A percentile compares a stretch with the other conserved stretches of the same genome.
Conservation (phyloP, 345 rosid species). For the Syzygium oleosum region DNA sequence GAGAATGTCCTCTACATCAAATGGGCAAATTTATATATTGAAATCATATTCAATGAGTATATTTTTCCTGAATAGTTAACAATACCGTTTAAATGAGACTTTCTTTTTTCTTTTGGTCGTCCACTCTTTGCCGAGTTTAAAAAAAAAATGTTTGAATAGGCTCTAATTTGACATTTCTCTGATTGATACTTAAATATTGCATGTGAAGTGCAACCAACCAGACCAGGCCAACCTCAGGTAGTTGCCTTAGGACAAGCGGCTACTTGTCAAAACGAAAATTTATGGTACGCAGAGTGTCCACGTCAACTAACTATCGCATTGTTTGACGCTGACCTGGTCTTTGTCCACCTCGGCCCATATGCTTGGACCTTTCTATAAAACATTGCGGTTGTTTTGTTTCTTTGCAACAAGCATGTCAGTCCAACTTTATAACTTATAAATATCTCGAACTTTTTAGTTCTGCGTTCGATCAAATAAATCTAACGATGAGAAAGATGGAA, state of each 20-base stretch:
- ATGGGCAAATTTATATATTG: no score
- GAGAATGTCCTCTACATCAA: no score
- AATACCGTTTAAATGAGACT: neutral
- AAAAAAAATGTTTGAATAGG: no score
- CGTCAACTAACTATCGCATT: neutral
- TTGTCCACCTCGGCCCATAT: neutral
- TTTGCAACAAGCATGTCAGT: no score
- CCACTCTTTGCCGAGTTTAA: neutral
- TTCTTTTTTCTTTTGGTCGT: neutral
- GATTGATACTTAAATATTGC: neutral
- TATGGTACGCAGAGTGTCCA: neutral
- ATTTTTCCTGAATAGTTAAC: neutral
- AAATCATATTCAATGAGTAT: no score
- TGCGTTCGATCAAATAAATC: no score
- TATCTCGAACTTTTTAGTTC: no score
- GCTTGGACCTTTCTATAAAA: no score
- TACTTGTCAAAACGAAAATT: neutral
- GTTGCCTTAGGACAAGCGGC: neutral
- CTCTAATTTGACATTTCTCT: neutral
- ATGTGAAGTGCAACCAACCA: neutral
- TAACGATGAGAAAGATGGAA: neutral
- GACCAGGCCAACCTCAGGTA: neutral
- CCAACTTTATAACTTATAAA: no score
- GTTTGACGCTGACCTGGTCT: neutral
- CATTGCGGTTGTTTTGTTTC: no score